Percentiles rank a stretch among this genome's conserved stretches.
These are phyloP conservation scores for Apiotrichum domesticum DNA, from an alignment of 1,284 basidiomycete species.

Conservation along the genomic window DNA sequence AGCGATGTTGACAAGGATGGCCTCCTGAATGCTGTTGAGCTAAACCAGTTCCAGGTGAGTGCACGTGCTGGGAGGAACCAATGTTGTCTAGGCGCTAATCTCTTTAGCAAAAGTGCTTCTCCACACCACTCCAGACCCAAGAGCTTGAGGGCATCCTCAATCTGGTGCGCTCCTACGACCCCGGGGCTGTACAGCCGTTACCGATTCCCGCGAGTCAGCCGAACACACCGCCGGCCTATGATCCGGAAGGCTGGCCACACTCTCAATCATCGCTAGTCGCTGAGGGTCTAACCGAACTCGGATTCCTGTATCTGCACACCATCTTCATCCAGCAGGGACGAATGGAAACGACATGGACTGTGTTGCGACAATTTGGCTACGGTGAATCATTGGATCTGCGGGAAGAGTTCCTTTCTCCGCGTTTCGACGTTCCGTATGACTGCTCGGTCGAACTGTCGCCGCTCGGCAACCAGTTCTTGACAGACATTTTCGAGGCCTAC, in stretches of 20 bases:
- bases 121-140: constrained; percentile 81
- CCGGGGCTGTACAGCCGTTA: constrained; percentile 41
- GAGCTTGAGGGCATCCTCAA: constrained; percentile 88
- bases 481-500: constrained; percentile 92
- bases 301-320: constrained; percentile 92
- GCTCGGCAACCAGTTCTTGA: constrained; percentile 92
- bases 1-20: constrained; percentile 95
- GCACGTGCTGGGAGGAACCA: too few relatives aligned
- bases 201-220: constrained; percentile 16
- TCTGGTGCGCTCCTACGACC: constrained; percentile 68
- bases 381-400: constrained; percentile 85
- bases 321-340: constrained; percentile 95
- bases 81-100: neutral
- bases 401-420: constrained; percentile 80
- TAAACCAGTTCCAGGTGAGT: constrained; percentile 91
- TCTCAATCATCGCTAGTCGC: constrained; percentile 17
- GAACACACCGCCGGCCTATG: constrained; percentile 3
- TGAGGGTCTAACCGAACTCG: constrained; percentile 79
- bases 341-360: constrained; percentile 97
- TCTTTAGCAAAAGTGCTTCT: constrained; percentile 82
- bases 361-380: constrained; percentile 90
- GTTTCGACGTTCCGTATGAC: constrained; percentile 85
- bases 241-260: constrained; percentile 6
- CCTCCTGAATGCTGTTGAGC: constrained; percentile 77
- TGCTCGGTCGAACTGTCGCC: constrained; percentile 93